phyloP scores from a whole-genome alignment of 805 yeast species.

The Saturnispora diversa region DNA sequence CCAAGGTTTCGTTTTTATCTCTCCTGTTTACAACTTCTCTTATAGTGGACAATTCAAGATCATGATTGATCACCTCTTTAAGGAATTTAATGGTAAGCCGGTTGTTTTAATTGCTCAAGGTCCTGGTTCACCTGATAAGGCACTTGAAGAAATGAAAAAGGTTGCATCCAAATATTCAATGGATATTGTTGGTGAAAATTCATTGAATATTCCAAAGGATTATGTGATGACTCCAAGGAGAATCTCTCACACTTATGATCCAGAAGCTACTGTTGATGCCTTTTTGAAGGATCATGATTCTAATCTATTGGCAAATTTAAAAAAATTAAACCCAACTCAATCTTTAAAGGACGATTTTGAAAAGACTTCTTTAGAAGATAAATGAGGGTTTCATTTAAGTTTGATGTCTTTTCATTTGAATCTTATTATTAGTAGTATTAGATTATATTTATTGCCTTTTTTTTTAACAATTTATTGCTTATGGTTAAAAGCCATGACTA shows the following conservation, averaged over 20 bases:
- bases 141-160: slow-evolving; percentile 3
- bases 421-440: too few relatives aligned
- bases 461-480: too few relatives aligned
- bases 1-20: slow-evolving; percentile 11
- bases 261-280: slow-evolving; percentile 6
- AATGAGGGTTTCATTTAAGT: too few relatives aligned
- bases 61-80: slow-evolving; percentile 12
- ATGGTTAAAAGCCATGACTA: too few relatives aligned
- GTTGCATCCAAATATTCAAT: slow-evolving; percentile 7
- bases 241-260: slow-evolving; percentile 4
- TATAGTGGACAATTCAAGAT: slow-evolving; percentile 12
- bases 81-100: slow-evolving; percentile 11
- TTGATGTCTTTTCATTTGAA: too few relatives aligned
- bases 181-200: slow-evolving; percentile 6
- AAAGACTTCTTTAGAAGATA: too few relatives aligned
- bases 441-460: too few relatives aligned
- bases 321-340: background rate
- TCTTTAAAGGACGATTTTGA: too few relatives aligned
- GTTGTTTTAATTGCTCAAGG: slow-evolving; percentile 7
- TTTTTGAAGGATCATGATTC: slow-evolving; percentile 10
- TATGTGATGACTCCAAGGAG: slow-evolving; percentile 6
- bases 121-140: slow-evolving; percentile 1
- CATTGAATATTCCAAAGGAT: slow-evolving; percentile 6
- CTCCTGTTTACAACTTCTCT: slow-evolving; percentile 12
- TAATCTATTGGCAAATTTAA: background rate